Conservation (phyloP, 2,329 filamentous ascomycete genomes). For the Mycocentrospora acerina region DNA sequence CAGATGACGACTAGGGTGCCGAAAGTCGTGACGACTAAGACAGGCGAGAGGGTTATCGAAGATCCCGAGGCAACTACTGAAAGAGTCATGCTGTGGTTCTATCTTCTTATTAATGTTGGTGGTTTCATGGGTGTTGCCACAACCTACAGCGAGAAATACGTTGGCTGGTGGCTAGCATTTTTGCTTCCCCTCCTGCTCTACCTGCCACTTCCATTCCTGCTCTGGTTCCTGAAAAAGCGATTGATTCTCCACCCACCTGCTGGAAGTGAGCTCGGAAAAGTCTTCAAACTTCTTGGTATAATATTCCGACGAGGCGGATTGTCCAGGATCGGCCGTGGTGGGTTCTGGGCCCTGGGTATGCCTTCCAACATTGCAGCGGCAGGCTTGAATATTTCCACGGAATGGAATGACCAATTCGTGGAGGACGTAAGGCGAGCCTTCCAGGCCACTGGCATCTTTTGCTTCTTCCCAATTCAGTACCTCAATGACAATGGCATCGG, state of each 20-base stretch:
- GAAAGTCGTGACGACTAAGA: slow-evolving; percentile 1
- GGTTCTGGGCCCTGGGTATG: slow-evolving; percentile 2
- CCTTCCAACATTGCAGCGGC: slow-evolving; percentile 2
- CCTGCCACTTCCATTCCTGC: slow-evolving; percentile 2
- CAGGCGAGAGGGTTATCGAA: slow-evolving; percentile 2
- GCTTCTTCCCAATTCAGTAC: slow-evolving; percentile 5
- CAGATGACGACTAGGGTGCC: slow-evolving; percentile 4
- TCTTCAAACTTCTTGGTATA: slow-evolving; percentile 1
- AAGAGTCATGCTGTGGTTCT: slow-evolving; percentile 4
- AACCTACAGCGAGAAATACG: slow-evolving; percentile 2
- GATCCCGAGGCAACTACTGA: slow-evolving; percentile 4
- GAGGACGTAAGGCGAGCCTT: slow-evolving; percentile 1
- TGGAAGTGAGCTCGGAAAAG: slow-evolving; percentile 1
- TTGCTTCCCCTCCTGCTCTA: slow-evolving; percentile 1
- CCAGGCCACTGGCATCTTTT: slow-evolving; percentile 3
- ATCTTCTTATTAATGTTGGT: slow-evolving; percentile 3
- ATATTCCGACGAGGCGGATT: slow-evolving; percentile 2
- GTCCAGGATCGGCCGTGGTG: slow-evolving; percentile 1
- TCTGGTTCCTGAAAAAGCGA: slow-evolving; percentile 2
- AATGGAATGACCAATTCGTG: slow-evolving; percentile 3
- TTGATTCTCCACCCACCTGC: slow-evolving; percentile 3
- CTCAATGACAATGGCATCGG: slow-evolving; percentile 4
- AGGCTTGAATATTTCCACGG: neutral
- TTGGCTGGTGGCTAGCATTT: slow-evolving; percentile 4
- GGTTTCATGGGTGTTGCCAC: slow-evolving; percentile 4